Conservation (phyloP, 1,284 basidiomycete genomes). For the Rhodotorula sp. region DNA sequence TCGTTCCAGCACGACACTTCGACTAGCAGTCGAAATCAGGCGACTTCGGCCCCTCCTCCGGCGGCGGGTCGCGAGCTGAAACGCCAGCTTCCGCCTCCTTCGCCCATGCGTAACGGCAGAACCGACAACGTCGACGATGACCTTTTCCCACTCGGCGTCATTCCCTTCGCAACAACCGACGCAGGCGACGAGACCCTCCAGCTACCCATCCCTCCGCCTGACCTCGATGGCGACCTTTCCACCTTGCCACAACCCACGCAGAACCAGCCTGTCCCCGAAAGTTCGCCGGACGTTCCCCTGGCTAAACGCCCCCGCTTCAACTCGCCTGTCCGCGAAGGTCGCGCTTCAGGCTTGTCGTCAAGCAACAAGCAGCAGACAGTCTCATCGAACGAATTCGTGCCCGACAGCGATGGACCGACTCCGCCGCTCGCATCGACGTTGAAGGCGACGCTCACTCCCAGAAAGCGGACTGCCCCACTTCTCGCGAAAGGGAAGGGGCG, state of each 20-base stretch:
- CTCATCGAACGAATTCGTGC: slow-evolving; percentile 3
- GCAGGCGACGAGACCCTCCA: neutral
- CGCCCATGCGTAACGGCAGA: neutral
- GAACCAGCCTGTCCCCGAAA: slow-evolving; percentile 2
- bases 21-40: neutral
- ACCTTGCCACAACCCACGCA: slow-evolving; percentile 2
- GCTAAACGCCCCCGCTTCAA: neutral
- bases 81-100: neutral
- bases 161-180: too few species aligned
- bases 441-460: neutral
- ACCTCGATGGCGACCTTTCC: neutral
- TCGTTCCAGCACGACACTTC: slow-evolving; percentile 9
- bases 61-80: slow-evolving; percentile 1
- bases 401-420: slow-evolving; percentile 21
- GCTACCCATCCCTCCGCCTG: neutral
- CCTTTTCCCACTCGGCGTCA: neutral
- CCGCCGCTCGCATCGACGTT: neutral
- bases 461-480: neutral
- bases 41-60: neutral
- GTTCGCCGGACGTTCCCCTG: slow-evolving; percentile 14
- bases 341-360: neutral
- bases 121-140: too few species aligned
- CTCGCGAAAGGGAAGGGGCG: neutral
- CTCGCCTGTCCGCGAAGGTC: neutral
- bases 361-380: neutral